Evolutionary conservation across 345 rosid genomes (phyloP).

Genomic region (Alliaria petiolata): DNA sequence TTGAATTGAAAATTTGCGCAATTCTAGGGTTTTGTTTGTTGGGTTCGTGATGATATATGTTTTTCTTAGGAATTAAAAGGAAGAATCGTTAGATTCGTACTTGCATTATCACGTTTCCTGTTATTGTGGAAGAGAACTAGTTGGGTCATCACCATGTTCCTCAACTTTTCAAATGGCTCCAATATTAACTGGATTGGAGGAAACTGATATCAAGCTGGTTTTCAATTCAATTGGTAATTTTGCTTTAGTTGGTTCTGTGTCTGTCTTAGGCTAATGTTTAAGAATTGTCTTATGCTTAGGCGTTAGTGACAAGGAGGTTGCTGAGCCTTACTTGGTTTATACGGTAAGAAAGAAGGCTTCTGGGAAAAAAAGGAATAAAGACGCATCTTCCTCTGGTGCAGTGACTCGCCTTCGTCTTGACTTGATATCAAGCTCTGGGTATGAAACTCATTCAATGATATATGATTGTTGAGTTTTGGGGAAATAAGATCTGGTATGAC

Average conservation of each 20-base stretch:
- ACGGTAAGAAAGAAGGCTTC: conserved; percentile 31
- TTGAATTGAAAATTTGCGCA: too few species aligned
- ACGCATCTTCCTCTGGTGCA: conserved; percentile 30
- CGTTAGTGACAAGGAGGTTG: neutral
- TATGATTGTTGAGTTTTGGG: neutral
- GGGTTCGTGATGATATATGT: neutral
- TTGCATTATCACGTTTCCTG: neutral
- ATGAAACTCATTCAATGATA: neutral
- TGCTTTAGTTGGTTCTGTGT: neutral
- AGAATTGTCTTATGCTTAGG: conserved; percentile 22
- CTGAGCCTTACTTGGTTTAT: conserved; percentile 43
- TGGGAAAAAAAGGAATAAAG: conserved; percentile 36
- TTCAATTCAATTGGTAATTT: neutral
- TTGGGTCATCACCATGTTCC: neutral
- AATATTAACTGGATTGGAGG: neutral
- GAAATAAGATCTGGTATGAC: neutral
- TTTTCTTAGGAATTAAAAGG: neutral
- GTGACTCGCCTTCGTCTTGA: conserved; percentile 27
- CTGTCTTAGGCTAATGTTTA: conserved; percentile 3
- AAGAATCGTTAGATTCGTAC: neutral
- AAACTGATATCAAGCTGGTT: neutral
- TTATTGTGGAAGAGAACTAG: neutral
- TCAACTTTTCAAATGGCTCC: neutral
- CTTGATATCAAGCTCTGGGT: conserved; percentile 30
- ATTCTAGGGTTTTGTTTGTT: conserved; percentile 24